phyloP scores from a whole-genome alignment of 2,329 filamentous ascomycete species.

The Trichoderma cornu-damae region DNA sequence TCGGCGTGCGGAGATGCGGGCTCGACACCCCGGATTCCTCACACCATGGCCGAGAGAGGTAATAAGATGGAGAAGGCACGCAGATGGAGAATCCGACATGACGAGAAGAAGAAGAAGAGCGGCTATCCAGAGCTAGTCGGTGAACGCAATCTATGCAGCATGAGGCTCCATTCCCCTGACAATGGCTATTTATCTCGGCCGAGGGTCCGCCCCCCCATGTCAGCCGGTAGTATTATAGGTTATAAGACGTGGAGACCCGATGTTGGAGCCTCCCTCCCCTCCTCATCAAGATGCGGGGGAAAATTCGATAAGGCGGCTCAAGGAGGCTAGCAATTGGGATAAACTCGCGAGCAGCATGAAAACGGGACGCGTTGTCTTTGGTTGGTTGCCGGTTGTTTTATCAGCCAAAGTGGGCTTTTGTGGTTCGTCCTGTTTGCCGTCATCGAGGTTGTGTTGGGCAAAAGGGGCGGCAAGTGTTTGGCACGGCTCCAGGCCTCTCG shows the following conservation, averaged over 20 bases:
- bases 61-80: slow-evolving; percentile 1
- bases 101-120: neutral
- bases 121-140: neutral
- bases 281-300: slow-evolving; percentile 9
- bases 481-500: neutral
- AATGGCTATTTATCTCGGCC: neutral
- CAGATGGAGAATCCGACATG: neutral
- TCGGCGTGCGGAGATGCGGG: slow-evolving; percentile 5
- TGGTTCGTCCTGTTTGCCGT: neutral
- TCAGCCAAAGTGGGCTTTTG: neutral
- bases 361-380: neutral
- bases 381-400: slow-evolving; percentile 1
- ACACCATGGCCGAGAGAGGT: neutral
- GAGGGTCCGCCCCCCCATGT: neutral
- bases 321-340: neutral
- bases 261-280: neutral
- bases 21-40: neutral
- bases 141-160: neutral
- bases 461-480: neutral
- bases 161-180: neutral
- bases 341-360: neutral
- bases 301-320: slow-evolving; percentile 5
- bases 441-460: neutral
- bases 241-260: slow-evolving; percentile 1
- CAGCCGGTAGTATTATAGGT: neutral